These are phyloP conservation scores for Osmanthus fragrans DNA, from an alignment of 257 asterid species.

Conservation along the genomic window DNA sequence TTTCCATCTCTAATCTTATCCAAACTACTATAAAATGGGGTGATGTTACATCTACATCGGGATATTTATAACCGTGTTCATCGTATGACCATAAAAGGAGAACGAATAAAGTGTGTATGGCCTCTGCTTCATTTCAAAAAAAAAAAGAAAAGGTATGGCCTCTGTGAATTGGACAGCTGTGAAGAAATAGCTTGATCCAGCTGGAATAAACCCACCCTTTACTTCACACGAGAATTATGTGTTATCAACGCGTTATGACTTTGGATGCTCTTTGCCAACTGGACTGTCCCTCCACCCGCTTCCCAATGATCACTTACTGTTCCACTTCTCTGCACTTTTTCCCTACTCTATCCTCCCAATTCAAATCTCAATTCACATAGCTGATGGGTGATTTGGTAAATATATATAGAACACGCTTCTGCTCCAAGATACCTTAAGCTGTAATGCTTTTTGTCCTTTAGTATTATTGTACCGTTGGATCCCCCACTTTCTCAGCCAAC, in stretches of 20 bases:
- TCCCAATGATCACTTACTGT: constrained; percentile 23
- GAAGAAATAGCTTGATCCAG: constrained; percentile 19
- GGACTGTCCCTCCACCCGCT: constrained; percentile 20
- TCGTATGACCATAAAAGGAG: too few species aligned
- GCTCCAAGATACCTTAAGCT: constrained; percentile 20
- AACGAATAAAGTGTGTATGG: too few species aligned
- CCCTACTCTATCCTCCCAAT: neutral
- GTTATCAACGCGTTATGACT: neutral
- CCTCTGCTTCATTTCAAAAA: too few species aligned
- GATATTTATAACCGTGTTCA: too few species aligned
- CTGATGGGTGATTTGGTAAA: constrained; percentile 4
- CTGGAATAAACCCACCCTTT: too few species aligned
- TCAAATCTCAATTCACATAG: neutral
- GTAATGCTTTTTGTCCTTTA: constrained; percentile 18
- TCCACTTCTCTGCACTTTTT: constrained; percentile 11
- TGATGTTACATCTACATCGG: too few species aligned
- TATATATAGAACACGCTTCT: neutral
- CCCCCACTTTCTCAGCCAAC: constrained; percentile 19
- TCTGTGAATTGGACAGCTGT: constrained; percentile 25
- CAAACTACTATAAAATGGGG: too few species aligned
- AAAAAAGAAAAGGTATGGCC: too few species aligned
- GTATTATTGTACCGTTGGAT: constrained; percentile 15
- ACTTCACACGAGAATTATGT: constrained; percentile 30
- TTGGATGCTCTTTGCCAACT: constrained; percentile 17
- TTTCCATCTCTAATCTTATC: too few species aligned